phyloP scores from a whole-genome alignment of 495 filamentous ascomycete species.

The Talaromyces stipitatus region DNA sequence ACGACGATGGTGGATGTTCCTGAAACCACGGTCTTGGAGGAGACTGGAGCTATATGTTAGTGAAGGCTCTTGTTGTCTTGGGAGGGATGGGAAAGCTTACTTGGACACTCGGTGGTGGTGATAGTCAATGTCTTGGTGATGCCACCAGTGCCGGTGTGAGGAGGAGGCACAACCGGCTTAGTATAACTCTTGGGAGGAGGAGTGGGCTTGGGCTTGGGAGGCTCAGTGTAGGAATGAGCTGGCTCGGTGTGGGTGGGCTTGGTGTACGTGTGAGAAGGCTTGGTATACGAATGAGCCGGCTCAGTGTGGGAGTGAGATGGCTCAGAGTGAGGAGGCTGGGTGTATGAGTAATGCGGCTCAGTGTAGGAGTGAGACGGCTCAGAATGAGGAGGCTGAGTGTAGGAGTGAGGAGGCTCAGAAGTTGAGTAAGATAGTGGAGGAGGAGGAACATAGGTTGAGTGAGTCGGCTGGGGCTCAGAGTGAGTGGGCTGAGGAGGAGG shows the following conservation, averaged over 20 bases:
- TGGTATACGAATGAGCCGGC: background rate
- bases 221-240: background rate
- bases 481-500: background rate
- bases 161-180: slow-evolving; percentile 5
- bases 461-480: background rate
- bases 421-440: background rate
- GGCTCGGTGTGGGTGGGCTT: background rate
- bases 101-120: slow-evolving; percentile 5
- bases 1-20: slow-evolving; percentile 1
- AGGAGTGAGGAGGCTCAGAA: slow-evolving; percentile 1
- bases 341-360: background rate
- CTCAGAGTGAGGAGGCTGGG: background rate
- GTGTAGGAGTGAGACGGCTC: background rate
- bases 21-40: background rate
- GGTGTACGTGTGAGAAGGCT: background rate
- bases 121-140: slow-evolving; percentile 4
- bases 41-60: background rate
- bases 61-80: background rate
- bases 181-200: slow-evolving; percentile 6
- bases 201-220: slow-evolving; percentile 3
- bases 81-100: background rate
- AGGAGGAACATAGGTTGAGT: slow-evolving; percentile 2
- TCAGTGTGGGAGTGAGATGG: background rate
- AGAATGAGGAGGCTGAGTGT: background rate
- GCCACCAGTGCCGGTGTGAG: background rate